These are phyloP conservation scores for Sporothrix inflata DNA, from an alignment of 2,329 filamentous ascomycete genomes.

Conservation along the genomic window DNA sequence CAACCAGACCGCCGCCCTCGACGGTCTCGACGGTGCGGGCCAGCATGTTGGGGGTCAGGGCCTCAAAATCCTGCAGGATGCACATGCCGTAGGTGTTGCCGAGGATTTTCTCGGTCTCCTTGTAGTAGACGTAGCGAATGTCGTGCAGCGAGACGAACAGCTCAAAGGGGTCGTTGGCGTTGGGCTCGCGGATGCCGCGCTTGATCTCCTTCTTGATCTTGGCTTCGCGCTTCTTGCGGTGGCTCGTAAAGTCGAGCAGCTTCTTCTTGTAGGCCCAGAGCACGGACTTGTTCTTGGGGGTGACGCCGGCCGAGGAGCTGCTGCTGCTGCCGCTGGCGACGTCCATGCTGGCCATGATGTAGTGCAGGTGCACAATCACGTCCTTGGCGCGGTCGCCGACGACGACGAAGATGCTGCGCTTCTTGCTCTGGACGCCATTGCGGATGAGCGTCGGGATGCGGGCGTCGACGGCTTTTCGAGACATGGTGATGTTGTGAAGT, in stretches of 20 bases:
- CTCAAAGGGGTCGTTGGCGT: constrained; percentile 94
- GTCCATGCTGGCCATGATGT: constrained; percentile 79
- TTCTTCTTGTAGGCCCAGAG: constrained; percentile 98
- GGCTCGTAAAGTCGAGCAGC: constrained; percentile 89
- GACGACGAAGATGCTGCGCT: constrained; percentile 96
- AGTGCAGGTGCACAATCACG: constrained; percentile 90
- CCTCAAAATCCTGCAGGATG: constrained; percentile 97
- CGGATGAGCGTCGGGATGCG: constrained; percentile 88
- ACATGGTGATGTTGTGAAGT: constrained; percentile 56
- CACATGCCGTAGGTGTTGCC: constrained; percentile 85
- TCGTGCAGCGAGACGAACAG: constrained; percentile 95
- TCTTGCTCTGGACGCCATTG: constrained; percentile 93
- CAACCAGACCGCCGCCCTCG: constrained; percentile 89
- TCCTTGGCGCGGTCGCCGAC: constrained; percentile 95
- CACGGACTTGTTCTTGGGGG: constrained; percentile 95
- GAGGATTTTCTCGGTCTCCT: constrained; percentile 98
- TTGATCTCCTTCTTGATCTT: constrained; percentile 99
- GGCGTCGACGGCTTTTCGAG: constrained; percentile 71
- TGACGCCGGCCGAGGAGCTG: constrained; percentile 53
- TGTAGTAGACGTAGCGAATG: constrained; percentile 99
- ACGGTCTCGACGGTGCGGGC: constrained; percentile 96
- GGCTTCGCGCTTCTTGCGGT: constrained; percentile 95
- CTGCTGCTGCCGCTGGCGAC: constrained; percentile 23
- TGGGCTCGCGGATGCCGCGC: constrained; percentile 87
- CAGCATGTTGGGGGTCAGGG: constrained; percentile 93